Evolutionary conservation across 2,329 filamentous ascomycete genomes (phyloP).

Genomic region (Conoideocrella luteorostrata): DNA sequence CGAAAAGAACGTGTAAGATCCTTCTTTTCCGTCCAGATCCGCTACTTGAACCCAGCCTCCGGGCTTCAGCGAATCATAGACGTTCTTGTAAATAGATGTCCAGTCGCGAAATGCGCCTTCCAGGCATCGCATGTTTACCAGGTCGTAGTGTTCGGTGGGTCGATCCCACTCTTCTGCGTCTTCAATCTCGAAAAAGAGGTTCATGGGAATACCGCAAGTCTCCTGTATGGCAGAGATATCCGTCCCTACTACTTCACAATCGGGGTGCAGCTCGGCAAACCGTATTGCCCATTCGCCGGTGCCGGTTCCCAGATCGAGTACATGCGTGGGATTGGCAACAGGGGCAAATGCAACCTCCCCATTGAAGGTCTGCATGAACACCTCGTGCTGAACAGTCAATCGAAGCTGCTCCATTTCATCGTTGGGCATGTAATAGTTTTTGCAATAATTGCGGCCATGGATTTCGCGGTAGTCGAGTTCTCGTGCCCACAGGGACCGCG

Average conservation of each 20-base stretch:
- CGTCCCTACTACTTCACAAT: slow-evolving; percentile 51
- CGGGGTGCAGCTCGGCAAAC: slow-evolving; percentile 47
- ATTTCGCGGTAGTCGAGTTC: slow-evolving; percentile 53
- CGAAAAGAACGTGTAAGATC: slow-evolving; percentile 23
- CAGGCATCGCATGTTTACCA: slow-evolving; percentile 52
- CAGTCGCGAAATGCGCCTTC: slow-evolving; percentile 51
- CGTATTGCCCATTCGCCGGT: slow-evolving; percentile 46
- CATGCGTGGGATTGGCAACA: slow-evolving; percentile 30
- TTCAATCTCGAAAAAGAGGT: slow-evolving; percentile 54
- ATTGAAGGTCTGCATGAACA: slow-evolving; percentile 48
- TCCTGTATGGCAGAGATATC: slow-evolving; percentile 53
- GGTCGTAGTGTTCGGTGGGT: slow-evolving; percentile 43
- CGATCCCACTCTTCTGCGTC: slow-evolving; percentile 56
- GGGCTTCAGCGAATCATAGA: slow-evolving; percentile 46
- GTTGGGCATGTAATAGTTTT: slow-evolving; percentile 59
- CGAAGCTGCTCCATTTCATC: slow-evolving; percentile 60
- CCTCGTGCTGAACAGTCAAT: slow-evolving; percentile 55
- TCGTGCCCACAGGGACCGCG: slow-evolving; percentile 41
- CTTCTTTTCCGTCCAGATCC: slow-evolving; percentile 44
- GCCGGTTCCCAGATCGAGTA: slow-evolving; percentile 55
- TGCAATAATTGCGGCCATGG: slow-evolving; percentile 57
- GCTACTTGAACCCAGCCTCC: slow-evolving; percentile 52
- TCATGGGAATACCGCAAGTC: slow-evolving; percentile 48
- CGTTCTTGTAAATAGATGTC: slow-evolving; percentile 46
- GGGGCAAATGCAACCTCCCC: slow-evolving; percentile 38